These are phyloP conservation scores for Thermothelomyces thermophilus DNA, from an alignment of 2,329 filamentous ascomycete species.

Conservation along the genomic window DNA sequence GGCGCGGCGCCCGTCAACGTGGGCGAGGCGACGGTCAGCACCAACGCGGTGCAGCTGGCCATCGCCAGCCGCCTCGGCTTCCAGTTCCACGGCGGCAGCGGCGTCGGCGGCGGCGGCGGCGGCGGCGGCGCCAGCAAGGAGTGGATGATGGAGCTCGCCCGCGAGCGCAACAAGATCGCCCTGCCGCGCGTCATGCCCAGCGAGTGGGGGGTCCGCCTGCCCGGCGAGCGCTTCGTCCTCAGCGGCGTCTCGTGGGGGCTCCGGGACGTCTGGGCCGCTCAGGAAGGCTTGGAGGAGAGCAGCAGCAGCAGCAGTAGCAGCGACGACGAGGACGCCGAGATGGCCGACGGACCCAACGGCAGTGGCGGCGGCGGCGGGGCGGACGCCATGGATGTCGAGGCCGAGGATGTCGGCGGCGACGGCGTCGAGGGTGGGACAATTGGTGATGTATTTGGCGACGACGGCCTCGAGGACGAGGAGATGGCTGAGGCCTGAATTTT, in stretches of 20 bases:
- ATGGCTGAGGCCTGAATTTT: constrained; percentile 30
- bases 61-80: constrained; percentile 62
- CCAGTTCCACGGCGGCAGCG: constrained; percentile 57
- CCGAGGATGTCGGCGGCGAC: constrained; percentile 50
- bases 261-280: constrained; percentile 49
- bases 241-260: constrained; percentile 60
- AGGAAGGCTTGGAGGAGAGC: constrained; percentile 34
- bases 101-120: constrained; percentile 23
- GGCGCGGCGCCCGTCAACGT: constrained; percentile 42
- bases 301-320: constrained; percentile 35
- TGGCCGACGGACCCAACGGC: constrained; percentile 44
- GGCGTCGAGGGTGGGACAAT: constrained; percentile 48
- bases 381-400: constrained; percentile 44
- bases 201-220: constrained; percentile 62
- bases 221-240: constrained; percentile 62
- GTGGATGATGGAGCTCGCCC: constrained; percentile 68
- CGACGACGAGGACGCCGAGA: constrained; percentile 35
- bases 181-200: constrained; percentile 56
- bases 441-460: constrained; percentile 40
- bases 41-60: constrained; percentile 65
- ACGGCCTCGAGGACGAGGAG: constrained; percentile 30
- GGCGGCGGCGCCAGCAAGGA: constrained; percentile 57
- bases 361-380: constrained; percentile 28
- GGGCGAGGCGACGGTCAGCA: constrained; percentile 51
- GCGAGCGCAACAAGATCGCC: constrained; percentile 60